phyloP scores from a whole-genome alignment of 805 yeast genomes.

The Candida vaughaniae region DNA sequence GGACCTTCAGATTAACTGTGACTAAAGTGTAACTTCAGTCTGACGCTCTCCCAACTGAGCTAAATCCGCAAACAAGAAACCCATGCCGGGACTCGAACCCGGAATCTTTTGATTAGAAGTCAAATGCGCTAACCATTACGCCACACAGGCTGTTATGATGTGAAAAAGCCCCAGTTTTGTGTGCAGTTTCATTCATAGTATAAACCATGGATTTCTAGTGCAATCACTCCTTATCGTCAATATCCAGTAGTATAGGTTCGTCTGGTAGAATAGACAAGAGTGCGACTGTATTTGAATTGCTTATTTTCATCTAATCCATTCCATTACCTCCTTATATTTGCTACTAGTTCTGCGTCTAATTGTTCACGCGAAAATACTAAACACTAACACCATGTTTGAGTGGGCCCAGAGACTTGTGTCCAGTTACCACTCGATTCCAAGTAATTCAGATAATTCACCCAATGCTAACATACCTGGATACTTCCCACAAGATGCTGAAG shows the following conservation, averaged over 20 bases:
- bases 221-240: no score
- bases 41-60: slow-evolving; percentile 41
- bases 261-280: no score
- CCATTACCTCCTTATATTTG: no score
- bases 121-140: slow-evolving; percentile 69
- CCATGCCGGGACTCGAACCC: slow-evolving; percentile 61
- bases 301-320: no score
- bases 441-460: background rate
- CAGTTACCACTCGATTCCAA: slow-evolving; percentile 8
- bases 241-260: no score
- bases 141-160: slow-evolving; percentile 47
- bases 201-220: no score
- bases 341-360: no score
- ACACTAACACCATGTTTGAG: background rate
- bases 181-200: no score
- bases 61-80: slow-evolving; percentile 32
- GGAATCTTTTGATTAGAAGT: slow-evolving; percentile 65
- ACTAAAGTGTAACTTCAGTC: slow-evolving; percentile 34
- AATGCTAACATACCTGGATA: slow-evolving; percentile 20
- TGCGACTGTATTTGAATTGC: no score
- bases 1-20: slow-evolving; percentile 67
- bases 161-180: background rate
- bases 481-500: slow-evolving; percentile 17
- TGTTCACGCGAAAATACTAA: background rate
- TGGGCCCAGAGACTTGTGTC: slow-evolving; percentile 4